Percentiles rank a stretch among this genome's conserved stretches.
Conservation (phyloP, 1,284 basidiomycete genomes). For the Sporisorium reilianum region DNA sequence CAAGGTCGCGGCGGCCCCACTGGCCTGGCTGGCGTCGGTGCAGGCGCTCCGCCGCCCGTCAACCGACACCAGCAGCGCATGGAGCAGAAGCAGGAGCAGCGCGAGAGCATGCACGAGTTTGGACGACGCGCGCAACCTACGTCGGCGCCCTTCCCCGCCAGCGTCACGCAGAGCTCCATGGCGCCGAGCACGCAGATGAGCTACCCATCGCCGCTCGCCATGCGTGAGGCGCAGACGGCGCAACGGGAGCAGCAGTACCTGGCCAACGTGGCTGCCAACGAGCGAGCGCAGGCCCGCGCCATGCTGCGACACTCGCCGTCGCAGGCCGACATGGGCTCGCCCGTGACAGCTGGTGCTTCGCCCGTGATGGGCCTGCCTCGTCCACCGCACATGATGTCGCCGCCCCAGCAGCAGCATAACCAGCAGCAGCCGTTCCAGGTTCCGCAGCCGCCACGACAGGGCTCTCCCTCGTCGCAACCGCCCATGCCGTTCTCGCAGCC, state of each 20-base stretch:
- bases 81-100: constrained; percentile 48
- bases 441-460: constrained; percentile 13
- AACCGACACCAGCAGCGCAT: constrained; percentile 45
- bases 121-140: constrained; percentile 59
- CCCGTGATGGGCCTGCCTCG: constrained; percentile 33
- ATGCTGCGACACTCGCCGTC: constrained; percentile 42
- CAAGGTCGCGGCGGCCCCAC: constrained; percentile 49
- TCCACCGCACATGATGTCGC: constrained; percentile 24
- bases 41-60: constrained; percentile 15
- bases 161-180: constrained; percentile 49
- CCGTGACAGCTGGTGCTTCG: constrained; percentile 16
- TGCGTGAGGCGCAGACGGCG: constrained; percentile 63
- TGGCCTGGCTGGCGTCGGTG: constrained; percentile 33
- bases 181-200: constrained; percentile 48
- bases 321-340: constrained; percentile 30
- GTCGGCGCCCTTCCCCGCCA: constrained; percentile 64
- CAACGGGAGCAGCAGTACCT: constrained; percentile 61
- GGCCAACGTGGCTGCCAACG: constrained; percentile 54
- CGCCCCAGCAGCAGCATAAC: constrained; percentile 4
- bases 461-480: constrained; percentile 9
- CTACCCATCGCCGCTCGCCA: constrained; percentile 63
- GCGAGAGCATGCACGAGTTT: constrained; percentile 48
- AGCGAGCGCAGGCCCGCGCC: constrained; percentile 46
- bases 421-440: constrained; percentile 8
- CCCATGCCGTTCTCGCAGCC: constrained; percentile 26